Conservation (phyloP, 2,329 filamentous ascomycete species). For the Arachnopeziza araneosa region DNA sequence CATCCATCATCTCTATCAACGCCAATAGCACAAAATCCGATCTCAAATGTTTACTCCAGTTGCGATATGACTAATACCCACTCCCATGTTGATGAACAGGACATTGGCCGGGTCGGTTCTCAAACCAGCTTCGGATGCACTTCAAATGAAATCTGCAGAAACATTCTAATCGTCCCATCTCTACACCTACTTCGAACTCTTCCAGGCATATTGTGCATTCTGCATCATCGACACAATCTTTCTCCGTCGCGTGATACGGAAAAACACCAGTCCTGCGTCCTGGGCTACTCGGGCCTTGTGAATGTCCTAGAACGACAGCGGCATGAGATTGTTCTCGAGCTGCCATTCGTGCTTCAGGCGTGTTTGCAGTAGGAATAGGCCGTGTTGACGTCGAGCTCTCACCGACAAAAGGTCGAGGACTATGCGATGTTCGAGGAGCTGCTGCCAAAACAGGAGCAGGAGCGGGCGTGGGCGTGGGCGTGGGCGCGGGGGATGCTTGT, state of each 20-base stretch:
- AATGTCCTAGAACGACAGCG: slow-evolving; percentile 12
- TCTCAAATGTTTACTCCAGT: neutral
- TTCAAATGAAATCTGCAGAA: slow-evolving; percentile 57
- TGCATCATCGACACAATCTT: slow-evolving; percentile 61
- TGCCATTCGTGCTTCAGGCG: slow-evolving; percentile 14
- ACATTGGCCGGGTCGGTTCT: slow-evolving; percentile 55
- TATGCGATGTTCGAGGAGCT: neutral
- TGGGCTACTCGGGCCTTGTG: slow-evolving; percentile 22
- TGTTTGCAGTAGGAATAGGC: slow-evolving; percentile 9
- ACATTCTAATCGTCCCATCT: slow-evolving; percentile 62
- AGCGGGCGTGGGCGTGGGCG: no score
- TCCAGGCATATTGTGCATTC: slow-evolving; percentile 66
- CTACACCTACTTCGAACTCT: slow-evolving; percentile 55
- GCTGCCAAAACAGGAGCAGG: slow-evolving; percentile 3
- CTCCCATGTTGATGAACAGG: slow-evolving; percentile 56
- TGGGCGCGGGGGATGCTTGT: slow-evolving; percentile 13
- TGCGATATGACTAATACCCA: slow-evolving; percentile 5
- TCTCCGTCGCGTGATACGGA: slow-evolving; percentile 58
- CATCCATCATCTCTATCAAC: no score
- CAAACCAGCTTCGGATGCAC: slow-evolving; percentile 60
- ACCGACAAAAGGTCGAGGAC: neutral
- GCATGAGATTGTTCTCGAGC: slow-evolving; percentile 22
- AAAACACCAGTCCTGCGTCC: slow-evolving; percentile 54
- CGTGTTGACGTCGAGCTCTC: neutral
- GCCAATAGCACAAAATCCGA: no score